A percentile compares a stretch with the other conserved stretches of the same genome.
Conservation (phyloP, 2,329 filamentous ascomycete genomes). For the Zymoseptoria tritici region DNA sequence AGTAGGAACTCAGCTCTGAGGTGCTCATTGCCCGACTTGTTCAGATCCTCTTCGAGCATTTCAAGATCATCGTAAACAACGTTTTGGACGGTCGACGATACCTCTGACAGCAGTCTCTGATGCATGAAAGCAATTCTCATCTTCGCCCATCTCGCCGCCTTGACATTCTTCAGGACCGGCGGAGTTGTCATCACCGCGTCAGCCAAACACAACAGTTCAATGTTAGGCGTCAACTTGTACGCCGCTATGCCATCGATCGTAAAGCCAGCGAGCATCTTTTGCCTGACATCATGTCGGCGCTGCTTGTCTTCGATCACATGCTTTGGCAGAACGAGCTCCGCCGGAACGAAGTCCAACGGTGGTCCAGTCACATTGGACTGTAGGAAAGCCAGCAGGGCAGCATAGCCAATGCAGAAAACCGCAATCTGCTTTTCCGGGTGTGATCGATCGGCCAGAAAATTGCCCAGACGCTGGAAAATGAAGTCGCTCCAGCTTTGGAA, state of each 20-base stretch:
- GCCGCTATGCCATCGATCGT: constrained; percentile 77
- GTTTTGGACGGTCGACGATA: constrained; percentile 52
- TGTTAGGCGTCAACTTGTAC: constrained; percentile 73
- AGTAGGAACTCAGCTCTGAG: constrained; percentile 65
- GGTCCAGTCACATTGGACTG: constrained; percentile 86
- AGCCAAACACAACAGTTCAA: constrained; percentile 78
- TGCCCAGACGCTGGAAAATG: constrained; percentile 36
- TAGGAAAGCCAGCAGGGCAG: constrained; percentile 69
- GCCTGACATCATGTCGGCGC: constrained; percentile 40
- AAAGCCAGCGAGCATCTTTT: constrained; percentile 60
- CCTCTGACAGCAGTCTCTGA: constrained; percentile 59
- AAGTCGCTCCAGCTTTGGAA: constrained; percentile 40
- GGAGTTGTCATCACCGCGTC: constrained; percentile 50
- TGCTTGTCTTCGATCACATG: constrained; percentile 33
- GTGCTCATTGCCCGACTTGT: constrained; percentile 10
- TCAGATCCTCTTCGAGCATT: constrained; percentile 43
- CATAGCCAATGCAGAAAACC: constrained; percentile 53
- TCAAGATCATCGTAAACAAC: constrained; percentile 54
- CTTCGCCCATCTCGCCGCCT: constrained; percentile 52
- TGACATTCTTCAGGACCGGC: constrained; percentile 38
- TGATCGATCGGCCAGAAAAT: constrained; percentile 32
- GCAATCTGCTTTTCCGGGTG: constrained; percentile 35
- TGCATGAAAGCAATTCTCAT: constrained; percentile 68
- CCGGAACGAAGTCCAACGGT: constrained; percentile 55
- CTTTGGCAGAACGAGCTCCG: constrained; percentile 44